Base-by-base conservation (phyloP, 139 green algal genomes). In the Chlamydomonas sp. region DNA sequence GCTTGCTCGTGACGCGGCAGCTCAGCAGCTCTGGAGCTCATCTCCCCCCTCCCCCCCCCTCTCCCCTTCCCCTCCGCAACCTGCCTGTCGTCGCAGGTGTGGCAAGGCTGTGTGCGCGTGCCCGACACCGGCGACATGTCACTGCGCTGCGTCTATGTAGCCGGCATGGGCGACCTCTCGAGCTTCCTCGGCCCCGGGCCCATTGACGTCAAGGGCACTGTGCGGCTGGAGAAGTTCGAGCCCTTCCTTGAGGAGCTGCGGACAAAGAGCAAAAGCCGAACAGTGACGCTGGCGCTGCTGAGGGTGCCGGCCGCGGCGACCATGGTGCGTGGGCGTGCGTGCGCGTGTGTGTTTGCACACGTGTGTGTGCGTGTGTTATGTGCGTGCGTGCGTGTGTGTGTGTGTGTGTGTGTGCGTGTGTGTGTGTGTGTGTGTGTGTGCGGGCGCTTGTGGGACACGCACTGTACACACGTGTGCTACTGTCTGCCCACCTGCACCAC, bases 161-260 rank as follows among this genome's bases (percentile, higher is more conserved):
- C 67, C 4, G 80, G 80, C 37, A 65, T 36, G n/a, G 73, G 74
- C 8, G 50, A 77, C 4, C 43, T 81, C 26, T 67, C 35, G 6
- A 4, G 36, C 34, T 70, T 85, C 67, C 58, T 85, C 30, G 73
- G 60, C 1, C 35, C 50, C 35, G 37, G 28, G 1, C 36, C 38
- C 13, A 33, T 63, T 20, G 73, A 84, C 2, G 73, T 88, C 16
- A 83, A 85, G 33, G 83, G 83, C 2, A 73, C 70, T 48, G 73
- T 78, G 54, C 65, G 73, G 26, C 22, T 79, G 35, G 69, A 75
- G 28, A 85, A 86, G 54, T 76, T 89, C 54, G 75, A 83, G 48
- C 34, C 73, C 28, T 89, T 89, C 47, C 48, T 84, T 2, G 79
- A 85, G 63, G 76, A 89, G 70, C 71, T 89, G 16, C 66, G 78